A percentile compares a stretch with the other conserved stretches of the same genome.
Conservation (phyloP, 2,329 filamentous ascomycete species). For the Eutypella sp. region DNA sequence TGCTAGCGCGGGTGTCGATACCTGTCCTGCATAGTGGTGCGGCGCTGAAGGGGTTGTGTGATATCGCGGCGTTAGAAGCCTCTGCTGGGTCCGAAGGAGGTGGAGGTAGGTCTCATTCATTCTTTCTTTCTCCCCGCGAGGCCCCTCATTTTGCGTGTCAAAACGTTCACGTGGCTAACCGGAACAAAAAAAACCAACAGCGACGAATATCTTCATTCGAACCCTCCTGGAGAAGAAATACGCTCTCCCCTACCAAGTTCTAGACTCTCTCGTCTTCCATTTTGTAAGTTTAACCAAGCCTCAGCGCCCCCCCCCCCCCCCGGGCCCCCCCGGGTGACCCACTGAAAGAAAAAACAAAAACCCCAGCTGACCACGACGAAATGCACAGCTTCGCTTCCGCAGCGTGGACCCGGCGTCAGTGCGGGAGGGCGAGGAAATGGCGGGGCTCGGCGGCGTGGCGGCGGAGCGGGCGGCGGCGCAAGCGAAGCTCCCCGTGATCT, state of each 20-base stretch:
- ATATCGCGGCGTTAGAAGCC: conserved; percentile 89
- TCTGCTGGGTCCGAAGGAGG: conserved; percentile 74
- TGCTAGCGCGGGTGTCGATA: conserved; percentile 78
- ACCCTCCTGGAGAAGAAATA: conserved; percentile 95
- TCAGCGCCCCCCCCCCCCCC: not conserved
- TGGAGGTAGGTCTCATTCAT: conserved; percentile 37
- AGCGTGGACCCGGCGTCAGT: conserved; percentile 58
- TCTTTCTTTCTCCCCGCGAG: not conserved
- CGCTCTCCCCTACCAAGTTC: conserved; percentile 87
- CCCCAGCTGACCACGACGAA: too few species aligned
- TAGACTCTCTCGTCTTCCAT: conserved; percentile 93
- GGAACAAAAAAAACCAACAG: too few species aligned
- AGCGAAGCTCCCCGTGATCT: conserved; percentile 79
- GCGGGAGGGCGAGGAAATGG: conserved; percentile 49
- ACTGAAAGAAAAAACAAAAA: too few species aligned
- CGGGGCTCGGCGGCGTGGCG: conserved; percentile 41
- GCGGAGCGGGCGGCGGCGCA: conserved; percentile 46
- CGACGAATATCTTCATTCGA: conserved; percentile 93
- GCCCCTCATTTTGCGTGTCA: too few species aligned
- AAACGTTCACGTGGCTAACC: too few species aligned
- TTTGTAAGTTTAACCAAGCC: conserved; percentile 41
- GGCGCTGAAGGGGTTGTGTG: conserved; percentile 84
- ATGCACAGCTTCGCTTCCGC: conserved; percentile 70
- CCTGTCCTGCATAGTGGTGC: conserved; percentile 90
- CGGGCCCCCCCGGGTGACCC: too few species aligned